These are phyloP conservation scores for Wickerhamiella nectarea DNA, from an alignment of 805 yeast species.

Conservation along the genomic window DNA sequence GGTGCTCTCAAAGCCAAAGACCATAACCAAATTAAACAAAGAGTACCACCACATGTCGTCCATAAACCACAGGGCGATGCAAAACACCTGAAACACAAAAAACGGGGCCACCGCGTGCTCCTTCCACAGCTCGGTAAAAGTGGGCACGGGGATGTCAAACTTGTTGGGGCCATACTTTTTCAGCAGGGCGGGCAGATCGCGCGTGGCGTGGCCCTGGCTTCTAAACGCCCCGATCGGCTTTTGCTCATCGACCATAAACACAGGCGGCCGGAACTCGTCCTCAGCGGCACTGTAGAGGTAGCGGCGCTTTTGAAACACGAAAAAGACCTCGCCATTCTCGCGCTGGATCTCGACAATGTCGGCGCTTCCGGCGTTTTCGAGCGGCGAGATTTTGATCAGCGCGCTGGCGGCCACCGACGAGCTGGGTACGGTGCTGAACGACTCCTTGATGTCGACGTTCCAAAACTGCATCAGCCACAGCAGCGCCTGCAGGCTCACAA, in stretches of 20 bases:
- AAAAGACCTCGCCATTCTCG: slow-evolving; percentile 47
- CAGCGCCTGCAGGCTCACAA: slow-evolving; percentile 59
- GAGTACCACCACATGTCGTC: slow-evolving; percentile 97
- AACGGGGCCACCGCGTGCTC: slow-evolving; percentile 98
- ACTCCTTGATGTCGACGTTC: slow-evolving; percentile 59
- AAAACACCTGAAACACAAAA: slow-evolving; percentile 90
- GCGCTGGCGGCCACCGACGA: slow-evolving; percentile 46
- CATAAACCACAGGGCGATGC: slow-evolving; percentile 89
- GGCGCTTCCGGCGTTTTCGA: slow-evolving; percentile 74
- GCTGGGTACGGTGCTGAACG: slow-evolving; percentile 53
- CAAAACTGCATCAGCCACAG: slow-evolving; percentile 88
- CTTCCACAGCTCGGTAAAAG: slow-evolving; percentile 77
- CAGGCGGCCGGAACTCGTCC: slow-evolving; percentile 63
- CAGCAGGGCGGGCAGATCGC: slow-evolving; percentile 27
- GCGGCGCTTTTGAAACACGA: slow-evolving; percentile 83
- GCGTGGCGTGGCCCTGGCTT: slow-evolving; percentile 34
- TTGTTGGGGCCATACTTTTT: slow-evolving; percentile 71
- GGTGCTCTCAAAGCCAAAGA: slow-evolving; percentile 83
- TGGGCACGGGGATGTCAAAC: slow-evolving; percentile 91
- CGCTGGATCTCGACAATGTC: slow-evolving; percentile 57
- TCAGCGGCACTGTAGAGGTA: slow-evolving; percentile 50
- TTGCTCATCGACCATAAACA: slow-evolving; percentile 45
- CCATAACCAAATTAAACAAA: slow-evolving; percentile 78
- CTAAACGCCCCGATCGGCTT: slow-evolving; percentile 45
- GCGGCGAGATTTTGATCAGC: slow-evolving; percentile 63